Evolutionary conservation across 192 early-diverging fungal species (phyloP).

Genomic region (Phlyctochytrium bullatum): DNA sequence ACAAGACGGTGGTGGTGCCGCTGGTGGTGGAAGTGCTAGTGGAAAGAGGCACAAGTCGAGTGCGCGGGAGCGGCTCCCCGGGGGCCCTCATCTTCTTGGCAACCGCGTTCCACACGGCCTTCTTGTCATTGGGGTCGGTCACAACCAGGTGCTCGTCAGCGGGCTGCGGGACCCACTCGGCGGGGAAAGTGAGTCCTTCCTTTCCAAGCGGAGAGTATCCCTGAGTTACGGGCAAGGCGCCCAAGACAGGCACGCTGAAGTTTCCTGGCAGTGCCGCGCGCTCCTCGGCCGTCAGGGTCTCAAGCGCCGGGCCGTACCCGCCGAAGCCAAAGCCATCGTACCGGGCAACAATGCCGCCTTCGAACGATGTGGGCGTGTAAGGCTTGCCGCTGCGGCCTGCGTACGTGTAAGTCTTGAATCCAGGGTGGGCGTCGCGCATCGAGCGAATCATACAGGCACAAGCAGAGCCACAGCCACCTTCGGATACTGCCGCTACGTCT

Average conservation of each 20-base stretch:
- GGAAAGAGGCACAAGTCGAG: too few relatives aligned
- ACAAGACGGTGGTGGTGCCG: too few relatives aligned
- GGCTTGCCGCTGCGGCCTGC: not conserved
- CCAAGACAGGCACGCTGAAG: not conserved
- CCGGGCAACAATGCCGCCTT: not conserved
- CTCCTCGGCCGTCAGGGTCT: not conserved
- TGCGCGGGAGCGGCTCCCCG: too few relatives aligned
- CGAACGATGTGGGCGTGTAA: not conserved
- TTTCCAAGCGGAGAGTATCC: not conserved
- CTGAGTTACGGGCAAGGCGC: not conserved
- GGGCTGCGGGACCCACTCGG: not conserved
- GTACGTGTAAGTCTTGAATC: not conserved
- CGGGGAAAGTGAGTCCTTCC: not conserved
- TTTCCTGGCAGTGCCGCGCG: not conserved
- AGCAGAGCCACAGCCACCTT: not conserved
- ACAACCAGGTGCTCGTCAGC: not conserved
- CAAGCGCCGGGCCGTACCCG: not conserved
- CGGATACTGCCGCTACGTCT: not conserved
- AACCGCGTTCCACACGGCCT: not conserved
- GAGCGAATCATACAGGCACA: not conserved
- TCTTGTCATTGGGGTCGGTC: not conserved
- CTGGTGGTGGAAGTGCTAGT: too few relatives aligned
- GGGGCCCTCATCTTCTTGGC: not conserved
- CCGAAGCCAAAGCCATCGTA: not conserved
- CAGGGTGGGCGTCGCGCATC: too few relatives aligned